Base-by-base conservation (phyloP, 139 green algal species). In the Nannochloris sp. region DNA sequence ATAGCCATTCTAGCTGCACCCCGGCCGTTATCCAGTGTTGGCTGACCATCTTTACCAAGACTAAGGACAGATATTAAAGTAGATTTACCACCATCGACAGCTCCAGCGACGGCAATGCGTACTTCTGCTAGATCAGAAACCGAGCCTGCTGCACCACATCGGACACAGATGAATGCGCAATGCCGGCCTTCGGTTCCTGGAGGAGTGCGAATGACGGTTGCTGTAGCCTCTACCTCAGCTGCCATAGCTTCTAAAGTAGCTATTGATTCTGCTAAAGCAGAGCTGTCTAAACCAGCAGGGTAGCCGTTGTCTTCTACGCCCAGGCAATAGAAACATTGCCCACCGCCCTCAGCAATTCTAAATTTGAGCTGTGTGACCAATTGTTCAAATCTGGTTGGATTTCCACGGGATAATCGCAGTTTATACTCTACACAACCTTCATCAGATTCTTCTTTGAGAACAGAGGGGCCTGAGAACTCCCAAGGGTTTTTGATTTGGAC, bases 311-410 rank as follows among this genome's bases (percentile, higher is more conserved):
- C 89, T 60, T 93, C 83, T 13, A 96, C 85, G 13, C 88, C 86
- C 84, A 95, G 48, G 59, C 85, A 91, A 71, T 95, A 95, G 55
- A 87, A 83, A 61, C 77, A 89, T 61, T 85, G 64, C 0, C 89
- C 89, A 25, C 66, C 70, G 63, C 87, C 88, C 62, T 96, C 87
- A 15, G 84, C 81, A 61, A 96, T 75, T 29, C 87, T 68, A 58
- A 74, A 96, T 58, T 92, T 87, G 74, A 96, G 83, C 65, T 96
- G 89, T 0, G 87, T 95, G 23, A 91, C 83, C 72, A 95, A 81
- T 77, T 95, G 88, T 63, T 95, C 81, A 60, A 91, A 84, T 35
- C 88, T 75, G 10, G 83, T 55, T 70, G n/a, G n/a, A 42, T 82
- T 79, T 0, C 76, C 79, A 31, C 84, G 60, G 24, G 77, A 77